Evolutionary conservation across 768 basidiomycete species (phyloP).

Genomic region (Solioccasus polychromus): DNA sequence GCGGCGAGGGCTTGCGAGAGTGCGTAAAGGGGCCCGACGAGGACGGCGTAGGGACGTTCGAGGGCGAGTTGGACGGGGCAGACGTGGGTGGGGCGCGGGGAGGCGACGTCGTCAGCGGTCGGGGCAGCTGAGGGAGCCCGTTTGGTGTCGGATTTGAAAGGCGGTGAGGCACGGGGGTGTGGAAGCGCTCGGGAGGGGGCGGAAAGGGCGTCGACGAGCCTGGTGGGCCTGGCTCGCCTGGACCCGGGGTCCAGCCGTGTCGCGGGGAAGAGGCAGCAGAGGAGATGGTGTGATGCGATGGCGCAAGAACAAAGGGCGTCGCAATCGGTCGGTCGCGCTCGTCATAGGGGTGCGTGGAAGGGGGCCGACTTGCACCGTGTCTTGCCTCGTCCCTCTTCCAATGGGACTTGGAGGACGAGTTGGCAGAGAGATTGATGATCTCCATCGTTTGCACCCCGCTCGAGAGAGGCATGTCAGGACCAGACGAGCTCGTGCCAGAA

Average conservation of each 20-base stretch:
- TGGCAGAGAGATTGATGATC: constrained; percentile 46
- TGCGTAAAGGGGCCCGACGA: constrained; percentile 23
- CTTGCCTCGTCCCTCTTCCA: constrained; percentile 40
- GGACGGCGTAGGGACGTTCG: constrained; percentile 12
- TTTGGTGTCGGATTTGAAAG: constrained; percentile 24
- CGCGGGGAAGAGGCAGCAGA: constrained; percentile 41
- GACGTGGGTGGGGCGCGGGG: constrained; percentile 32
- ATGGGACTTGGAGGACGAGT: constrained; percentile 29
- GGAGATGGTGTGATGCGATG: constrained; percentile 38
- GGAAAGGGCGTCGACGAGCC: constrained; percentile 24
- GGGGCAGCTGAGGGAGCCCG: constrained; percentile 18
- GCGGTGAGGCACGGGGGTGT: constrained; percentile 29
- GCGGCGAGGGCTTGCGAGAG: constrained; percentile 25
- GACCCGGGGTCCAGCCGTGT: constrained; percentile 35
- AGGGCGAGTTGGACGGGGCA: constrained; percentile 15
- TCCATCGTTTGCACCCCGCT: constrained; percentile 46
- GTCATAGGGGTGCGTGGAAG: constrained; percentile 37
- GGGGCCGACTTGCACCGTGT: constrained; percentile 33
- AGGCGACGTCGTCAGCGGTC: constrained; percentile 36
- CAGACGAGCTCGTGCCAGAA: constrained; percentile 26
- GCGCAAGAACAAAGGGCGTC: constrained; percentile 52
- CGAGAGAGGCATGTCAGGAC: constrained; percentile 34
- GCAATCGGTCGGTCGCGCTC: constrained; percentile 53
- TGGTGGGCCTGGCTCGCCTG: constrained; percentile 29
- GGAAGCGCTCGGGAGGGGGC: constrained; percentile 27